Evolutionary conservation across 2,329 filamentous ascomycete species (phyloP), one percentile per base, ranked within the genome.

Genomic region (Trichoderma brevicompactum): DNA sequence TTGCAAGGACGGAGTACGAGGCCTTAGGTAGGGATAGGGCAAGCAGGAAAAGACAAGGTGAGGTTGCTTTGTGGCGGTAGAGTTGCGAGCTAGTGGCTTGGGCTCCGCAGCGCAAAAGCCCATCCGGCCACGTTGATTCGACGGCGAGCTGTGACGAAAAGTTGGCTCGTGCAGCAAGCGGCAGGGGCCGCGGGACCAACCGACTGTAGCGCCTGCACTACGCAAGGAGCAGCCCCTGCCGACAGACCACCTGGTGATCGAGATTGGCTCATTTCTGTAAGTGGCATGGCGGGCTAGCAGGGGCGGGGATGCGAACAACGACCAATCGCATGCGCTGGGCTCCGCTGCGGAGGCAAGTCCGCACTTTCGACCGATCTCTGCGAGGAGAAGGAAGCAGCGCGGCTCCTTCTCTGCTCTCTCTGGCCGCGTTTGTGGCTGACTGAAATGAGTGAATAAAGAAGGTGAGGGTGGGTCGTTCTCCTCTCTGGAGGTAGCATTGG

Each of bases 111-210:
- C 15, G 36, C 38, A 40, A 55, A 38, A 54, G 19, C 23, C 66
- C 56, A 38, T 65, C 66, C 69, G 66, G 66, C 65, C 67, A 38
- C 66, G 46, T 61, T 77, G 71, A 78, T 82, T 82, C 74, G 80
- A 71, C 68, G 17, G 55, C 56, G 63, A 64, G 65, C 67, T 81
- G 81, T 83, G 81, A 82, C 76, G 77, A 79, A 69, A 74, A 69
- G 68, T 71, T 76, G 74, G 74, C 76, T 77, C 74, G 76, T 81
- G 79, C 80, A 82, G 76, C 74, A 63, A 73, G 73, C 75, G 73
- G 75, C 74, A 77, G 79, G 79, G 76, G 75, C 78, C 76, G 77
- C 78, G 79, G 81, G 78, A 79, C 78, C 78, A 79, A 79, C 78
- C 78, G 78, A 77, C 75, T 73, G 71, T 76, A 78, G 78, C 75